Percentiles rank a stretch among this genome's conserved stretches.
Evolutionary conservation across 768 basidiomycete genomes (phyloP).

Genomic region (Coprinopsis cinerea): DNA sequence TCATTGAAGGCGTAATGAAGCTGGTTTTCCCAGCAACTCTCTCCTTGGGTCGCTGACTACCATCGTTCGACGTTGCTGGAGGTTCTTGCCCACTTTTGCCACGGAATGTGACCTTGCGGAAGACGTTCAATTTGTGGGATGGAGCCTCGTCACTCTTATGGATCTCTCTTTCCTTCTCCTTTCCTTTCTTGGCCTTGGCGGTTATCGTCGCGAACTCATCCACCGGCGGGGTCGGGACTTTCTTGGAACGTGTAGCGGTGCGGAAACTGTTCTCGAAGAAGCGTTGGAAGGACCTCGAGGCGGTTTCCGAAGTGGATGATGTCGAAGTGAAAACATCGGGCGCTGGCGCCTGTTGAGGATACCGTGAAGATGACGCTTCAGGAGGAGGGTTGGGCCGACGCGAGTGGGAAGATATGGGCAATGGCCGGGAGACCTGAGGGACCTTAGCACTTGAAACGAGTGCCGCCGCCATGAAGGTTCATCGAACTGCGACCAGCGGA

Average conservation of each 20-base stretch:
- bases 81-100: constrained; percentile 12
- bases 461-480: constrained; percentile 39
- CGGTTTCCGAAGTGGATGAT: constrained; percentile 30
- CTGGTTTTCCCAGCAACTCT: constrained; percentile 50
- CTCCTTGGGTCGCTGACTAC: constrained; percentile 35
- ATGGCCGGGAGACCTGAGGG: constrained; percentile 32
- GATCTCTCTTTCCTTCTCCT: constrained; percentile 34
- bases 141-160: constrained; percentile 17
- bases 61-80: constrained; percentile 8
- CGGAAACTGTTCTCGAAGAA: constrained; percentile 64
- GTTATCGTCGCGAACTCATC: constrained; percentile 43
- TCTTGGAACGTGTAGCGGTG: constrained; percentile 56
- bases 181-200: constrained; percentile 31
- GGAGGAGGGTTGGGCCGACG: constrained; percentile 29
- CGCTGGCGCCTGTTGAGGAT: constrained; percentile 30
- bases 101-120: constrained; percentile 24
- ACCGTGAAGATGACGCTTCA: constrained; percentile 38
- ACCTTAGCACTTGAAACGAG: constrained; percentile 32
- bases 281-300: constrained; percentile 53
- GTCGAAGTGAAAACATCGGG: constrained; percentile 23
- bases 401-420: constrained; percentile 38
- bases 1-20: constrained; percentile 61
- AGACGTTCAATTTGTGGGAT: constrained; percentile 22
- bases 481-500: constrained; percentile 5
- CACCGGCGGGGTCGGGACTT: constrained; percentile 25